These are phyloP conservation scores for Lactifluus rugatus DNA, from an alignment of 768 basidiomycete species.

Conservation along the genomic window DNA sequence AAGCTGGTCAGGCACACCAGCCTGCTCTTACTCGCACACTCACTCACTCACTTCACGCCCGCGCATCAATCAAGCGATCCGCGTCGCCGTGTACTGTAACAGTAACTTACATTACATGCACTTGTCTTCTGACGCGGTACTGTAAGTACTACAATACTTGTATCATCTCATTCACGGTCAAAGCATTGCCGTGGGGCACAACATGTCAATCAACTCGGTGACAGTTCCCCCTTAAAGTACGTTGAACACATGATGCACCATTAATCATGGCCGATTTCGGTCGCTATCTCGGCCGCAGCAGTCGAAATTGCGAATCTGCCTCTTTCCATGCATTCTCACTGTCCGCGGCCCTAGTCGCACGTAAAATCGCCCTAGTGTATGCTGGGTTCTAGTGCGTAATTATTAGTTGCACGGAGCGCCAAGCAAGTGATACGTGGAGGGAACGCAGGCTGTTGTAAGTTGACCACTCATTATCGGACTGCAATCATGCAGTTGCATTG, in stretches of 20 bases:
- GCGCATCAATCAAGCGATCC: background rate
- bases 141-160: no score
- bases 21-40: no score
- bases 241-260: background rate
- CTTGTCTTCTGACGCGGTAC: no score
- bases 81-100: background rate
- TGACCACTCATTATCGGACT: background rate
- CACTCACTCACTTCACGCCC: no score
- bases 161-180: no score
- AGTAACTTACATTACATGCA: no score
- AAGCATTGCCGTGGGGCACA: no score
- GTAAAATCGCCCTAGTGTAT: background rate
- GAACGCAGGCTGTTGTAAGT: background rate
- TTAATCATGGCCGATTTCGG: background rate
- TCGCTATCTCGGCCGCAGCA: background rate
- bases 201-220: no score
- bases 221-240: background rate
- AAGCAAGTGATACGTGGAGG: background rate
- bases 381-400: constrained; percentile 1
- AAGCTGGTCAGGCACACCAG: constrained; percentile 1
- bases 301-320: background rate
- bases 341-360: constrained; percentile 2
- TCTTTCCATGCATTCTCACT: background rate
- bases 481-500: no score
- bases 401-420: background rate